Evolutionary conservation across 441 rosid species (phyloP), one percentile per base, ranked within the genome.

Genomic region (Arabidopsis hybrid): DNA sequence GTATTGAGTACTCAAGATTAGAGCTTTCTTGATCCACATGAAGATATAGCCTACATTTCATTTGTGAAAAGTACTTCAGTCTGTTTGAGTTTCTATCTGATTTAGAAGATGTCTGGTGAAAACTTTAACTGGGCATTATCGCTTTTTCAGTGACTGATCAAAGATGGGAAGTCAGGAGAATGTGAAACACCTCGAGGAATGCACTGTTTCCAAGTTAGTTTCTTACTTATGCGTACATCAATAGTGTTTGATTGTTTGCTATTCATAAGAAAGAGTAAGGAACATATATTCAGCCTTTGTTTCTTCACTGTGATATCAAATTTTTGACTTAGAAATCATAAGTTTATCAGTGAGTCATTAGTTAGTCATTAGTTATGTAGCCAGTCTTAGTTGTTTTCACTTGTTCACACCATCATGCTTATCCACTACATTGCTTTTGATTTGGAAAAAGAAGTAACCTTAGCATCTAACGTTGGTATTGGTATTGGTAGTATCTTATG

Each of bases 141-240:
- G 38, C 4, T 75, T 62, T 61, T 62, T 17, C 76, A 72, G 65
- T 18, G 64, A 21, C 18, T 45, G 65, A 56, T 64, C 42, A n/a
- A 76, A 58, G 61, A 77, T 77, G 80, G 72, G 40, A 42, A 26
- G 68, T 51, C 68, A 59, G 32, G 72, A 60, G 51, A 77, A 51
- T 11, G 76, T 51, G 36, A 77, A 77, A 21, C 80, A 77, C 72
- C 80, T 77, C 1, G 80, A 77, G 68, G 80, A 77, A n/a, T 77
- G 76, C 80, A 39, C 80, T 4, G 80, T 77, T 35, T 77, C 80
- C 72, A 77, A 77, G 80, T 77, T 10, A 71, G 80, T 57, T 58
- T 8, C 67, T 64, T 70, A 16, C 31, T 36, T 16, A 26, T 43
- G 45, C 12, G 46, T 14, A 1, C 59, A 18, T 29, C 17, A 32